Evolutionary conservation across 768 basidiomycete genomes (phyloP), one percentile per base, ranked within the genome.

Genomic region (Mycena galericulata): DNA sequence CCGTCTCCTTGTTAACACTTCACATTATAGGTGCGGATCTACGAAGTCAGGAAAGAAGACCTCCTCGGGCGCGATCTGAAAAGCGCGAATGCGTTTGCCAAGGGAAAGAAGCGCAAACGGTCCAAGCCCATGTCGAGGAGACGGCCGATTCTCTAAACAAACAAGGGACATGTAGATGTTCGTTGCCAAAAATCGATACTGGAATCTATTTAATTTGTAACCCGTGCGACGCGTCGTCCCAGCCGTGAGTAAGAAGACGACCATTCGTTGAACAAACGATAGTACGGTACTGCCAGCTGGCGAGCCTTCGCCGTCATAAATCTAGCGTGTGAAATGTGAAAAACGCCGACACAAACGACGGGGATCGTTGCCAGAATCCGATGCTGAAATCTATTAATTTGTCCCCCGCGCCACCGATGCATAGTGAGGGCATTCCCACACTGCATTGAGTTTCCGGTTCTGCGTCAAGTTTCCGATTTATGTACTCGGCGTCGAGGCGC

Each of bases 31-130:
- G 91, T 96, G 65, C 92, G 98, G 40, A 97, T 99, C 75, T 99
- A 94, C 76, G 85, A 94, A 75, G 98, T 99, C 47, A 96, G 94
- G 82, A 96, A 95, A 75, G 96, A 98, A 56, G 98, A 99, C 78
- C 79, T 88, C 18, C 85, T 99, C 2, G 97, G 96, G 30, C 89
- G 98, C 67, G 95, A 98, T 73, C 88, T 92, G 59, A 96, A 95
- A 85, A 90, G 83, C 60, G 97, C 95, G 4, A 93, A 92, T 62
- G 90, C 91, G 27, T 99, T 98, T 74, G 84, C 84, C 29, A 85
- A 88, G 51, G 97, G 97, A 20, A 97, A 96, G 87, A 95, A 95
- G 84, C 86, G 93, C 76, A 98, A 94, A 82, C 90, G 91, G 62
- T 84, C 85, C 40, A 93, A 93, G 79, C 93, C 94, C 40, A 78